Percentiles rank a stretch among this genome's conserved stretches.
Conservation (phyloP, 225 moss, liverwort and hornwort species). For the Antitrichia curtipendula region DNA sequence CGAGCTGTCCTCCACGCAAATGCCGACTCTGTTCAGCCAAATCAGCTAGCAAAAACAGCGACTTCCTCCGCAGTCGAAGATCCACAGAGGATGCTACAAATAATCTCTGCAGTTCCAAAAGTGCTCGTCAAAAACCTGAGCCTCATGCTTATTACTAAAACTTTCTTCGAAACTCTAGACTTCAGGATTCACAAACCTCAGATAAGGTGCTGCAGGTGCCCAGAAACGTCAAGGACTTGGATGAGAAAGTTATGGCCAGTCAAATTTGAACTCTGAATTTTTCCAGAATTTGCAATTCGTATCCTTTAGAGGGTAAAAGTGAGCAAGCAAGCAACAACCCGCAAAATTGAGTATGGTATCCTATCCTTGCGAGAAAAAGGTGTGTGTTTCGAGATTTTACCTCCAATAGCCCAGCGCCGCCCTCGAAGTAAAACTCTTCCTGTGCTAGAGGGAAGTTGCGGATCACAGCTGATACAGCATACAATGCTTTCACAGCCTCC, state of each 20-base stretch:
- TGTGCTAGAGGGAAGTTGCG: conserved; percentile 79
- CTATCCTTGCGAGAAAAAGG: neutral
- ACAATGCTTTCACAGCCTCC: conserved; percentile 84
- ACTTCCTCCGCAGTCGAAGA: conserved; percentile 61
- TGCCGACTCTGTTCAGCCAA: conserved; percentile 68
- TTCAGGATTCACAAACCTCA: neutral
- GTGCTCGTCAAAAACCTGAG: neutral
- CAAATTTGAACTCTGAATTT: neutral
- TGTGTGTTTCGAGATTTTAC: conserved; percentile 3
- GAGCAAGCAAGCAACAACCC: neutral
- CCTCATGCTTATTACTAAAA: neutral
- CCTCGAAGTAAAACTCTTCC: conserved; percentile 62
- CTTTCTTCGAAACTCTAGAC: neutral
- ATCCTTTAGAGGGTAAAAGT: neutral
- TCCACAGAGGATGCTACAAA: conserved; percentile 42
- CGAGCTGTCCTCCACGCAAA: conserved; percentile 37
- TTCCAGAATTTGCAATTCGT: neutral
- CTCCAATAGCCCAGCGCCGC: conserved; percentile 64
- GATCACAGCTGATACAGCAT: conserved; percentile 77
- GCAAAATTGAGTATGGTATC: neutral
- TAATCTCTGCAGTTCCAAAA: conserved; percentile 34
- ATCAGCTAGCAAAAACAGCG: conserved; percentile 64
- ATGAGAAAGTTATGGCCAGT: neutral
- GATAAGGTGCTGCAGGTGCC: neutral
- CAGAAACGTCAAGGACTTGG: neutral